These are phyloP conservation scores for Knoxia roxburghii DNA, from an alignment of 257 asterid genomes.

Conservation along the genomic window DNA sequence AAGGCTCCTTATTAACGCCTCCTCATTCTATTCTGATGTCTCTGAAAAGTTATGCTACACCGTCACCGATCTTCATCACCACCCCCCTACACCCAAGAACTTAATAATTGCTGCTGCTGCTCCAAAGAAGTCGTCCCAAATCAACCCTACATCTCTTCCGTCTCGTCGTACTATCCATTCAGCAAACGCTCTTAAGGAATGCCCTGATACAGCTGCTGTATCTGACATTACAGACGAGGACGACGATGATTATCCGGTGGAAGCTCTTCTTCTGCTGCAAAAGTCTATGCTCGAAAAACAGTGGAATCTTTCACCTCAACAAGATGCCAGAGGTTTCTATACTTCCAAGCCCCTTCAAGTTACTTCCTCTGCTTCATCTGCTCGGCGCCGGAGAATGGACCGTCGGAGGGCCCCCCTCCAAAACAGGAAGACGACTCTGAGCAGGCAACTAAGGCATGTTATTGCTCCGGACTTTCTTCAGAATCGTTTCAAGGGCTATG, in stretches of 20 bases:
- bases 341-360: constrained; percentile 31
- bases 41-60: constrained; percentile 46
- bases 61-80: constrained; percentile 26
- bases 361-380: constrained; percentile 61
- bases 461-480: constrained; percentile 51
- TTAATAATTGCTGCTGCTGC: constrained; percentile 16
- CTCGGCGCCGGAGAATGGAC: constrained; percentile 67
- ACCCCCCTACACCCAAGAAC: constrained; percentile 30
- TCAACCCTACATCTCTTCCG: constrained; percentile 26
- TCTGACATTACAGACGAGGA: constrained; percentile 31
- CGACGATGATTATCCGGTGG: constrained; percentile 37
- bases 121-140: constrained; percentile 37
- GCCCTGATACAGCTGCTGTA: constrained; percentile 26
- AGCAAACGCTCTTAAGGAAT: constrained; percentile 48
- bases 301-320: constrained; percentile 67
- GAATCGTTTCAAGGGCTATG: constrained; percentile 60
- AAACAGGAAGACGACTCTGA: constrained; percentile 19
- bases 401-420: constrained; percentile 31
- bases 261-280: constrained; percentile 75
- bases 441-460: constrained; percentile 35
- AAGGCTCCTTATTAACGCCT: constrained; percentile 55
- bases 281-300: constrained; percentile 91
- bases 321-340: constrained; percentile 16
- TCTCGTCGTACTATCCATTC: constrained; percentile 26
- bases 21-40: constrained; percentile 52